These are phyloP conservation scores for Drechslerella coelobrocha DNA, from an alignment of 2,329 filamentous ascomycete genomes.

Conservation along the genomic window DNA sequence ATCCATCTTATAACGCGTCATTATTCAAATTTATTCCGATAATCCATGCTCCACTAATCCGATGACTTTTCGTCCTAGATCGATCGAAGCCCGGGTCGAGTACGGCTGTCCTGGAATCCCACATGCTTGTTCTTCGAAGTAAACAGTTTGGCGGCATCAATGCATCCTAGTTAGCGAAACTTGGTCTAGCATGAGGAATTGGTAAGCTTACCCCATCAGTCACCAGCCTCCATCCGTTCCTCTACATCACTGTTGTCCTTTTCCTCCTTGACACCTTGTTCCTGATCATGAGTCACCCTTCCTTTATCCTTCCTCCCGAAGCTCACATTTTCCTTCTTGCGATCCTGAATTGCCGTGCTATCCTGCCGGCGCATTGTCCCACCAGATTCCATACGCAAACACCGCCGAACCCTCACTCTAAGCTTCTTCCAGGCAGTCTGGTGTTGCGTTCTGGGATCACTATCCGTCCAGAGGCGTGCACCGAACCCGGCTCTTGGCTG, in stretches of 20 bases:
- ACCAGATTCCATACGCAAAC: background rate
- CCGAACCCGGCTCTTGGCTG: constrained; percentile 20
- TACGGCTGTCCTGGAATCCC: no score
- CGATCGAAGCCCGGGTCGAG: no score
- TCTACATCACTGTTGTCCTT: background rate
- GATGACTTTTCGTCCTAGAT: no score
- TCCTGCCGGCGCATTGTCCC: background rate
- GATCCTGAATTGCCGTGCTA: background rate
- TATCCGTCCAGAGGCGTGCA: constrained; percentile 18
- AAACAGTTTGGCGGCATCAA: no score
- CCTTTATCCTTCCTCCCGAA: background rate
- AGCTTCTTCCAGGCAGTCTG: constrained; percentile 22
- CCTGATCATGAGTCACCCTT: background rate
- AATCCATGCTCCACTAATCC: no score
- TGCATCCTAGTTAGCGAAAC: no score
- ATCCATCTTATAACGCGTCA: no score
- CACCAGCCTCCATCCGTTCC: no score
- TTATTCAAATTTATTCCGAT: no score
- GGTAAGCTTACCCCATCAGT: no score
- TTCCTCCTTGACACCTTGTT: background rate
- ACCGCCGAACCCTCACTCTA: background rate
- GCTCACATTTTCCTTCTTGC: background rate
- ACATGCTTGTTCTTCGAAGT: no score
- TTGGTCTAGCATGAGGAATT: no score
- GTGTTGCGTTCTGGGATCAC: background rate